These are phyloP conservation scores for Crocinoboletus sp. DNA, from an alignment of 1,284 basidiomycete genomes.

Conservation along the genomic window DNA sequence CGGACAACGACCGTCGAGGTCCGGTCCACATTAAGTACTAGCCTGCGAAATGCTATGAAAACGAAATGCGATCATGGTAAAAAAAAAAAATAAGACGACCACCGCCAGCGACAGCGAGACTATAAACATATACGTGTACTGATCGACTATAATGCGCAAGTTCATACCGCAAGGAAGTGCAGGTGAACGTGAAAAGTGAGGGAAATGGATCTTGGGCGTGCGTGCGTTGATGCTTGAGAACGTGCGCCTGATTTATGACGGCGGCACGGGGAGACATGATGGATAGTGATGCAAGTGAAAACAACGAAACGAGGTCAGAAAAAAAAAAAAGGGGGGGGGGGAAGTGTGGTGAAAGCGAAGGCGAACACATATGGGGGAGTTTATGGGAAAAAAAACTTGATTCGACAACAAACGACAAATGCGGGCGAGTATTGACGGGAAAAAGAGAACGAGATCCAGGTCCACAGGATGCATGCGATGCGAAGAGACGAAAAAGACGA, in stretches of 20 bases:
- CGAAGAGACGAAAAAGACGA: background rate
- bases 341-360: constrained; percentile 8
- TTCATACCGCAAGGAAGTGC: constrained; percentile 16
- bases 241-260: constrained; percentile 7
- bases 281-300: constrained; percentile 23
- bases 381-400: background rate
- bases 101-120: constrained; percentile 24
- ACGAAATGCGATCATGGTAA: constrained; percentile 11
- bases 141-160: constrained; percentile 29
- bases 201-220: constrained; percentile 8
- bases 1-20: constrained; percentile 14
- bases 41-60: constrained; percentile 16
- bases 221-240: constrained; percentile 17
- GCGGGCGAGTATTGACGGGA: constrained; percentile 9
- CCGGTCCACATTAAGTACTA: constrained; percentile 10
- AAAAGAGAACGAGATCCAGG: constrained; percentile 10
- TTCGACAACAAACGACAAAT: constrained; percentile 6
- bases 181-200: background rate
- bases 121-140: constrained; percentile 23
- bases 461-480: constrained; percentile 7
- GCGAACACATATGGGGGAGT: background rate
- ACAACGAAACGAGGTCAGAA: constrained; percentile 8
- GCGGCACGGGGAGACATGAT: constrained; percentile 9
- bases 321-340: background rate
- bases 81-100: background rate